These are phyloP conservation scores for Penicillium paneum DNA, from an alignment of 2,329 filamentous ascomycete species.

Conservation along the genomic window DNA sequence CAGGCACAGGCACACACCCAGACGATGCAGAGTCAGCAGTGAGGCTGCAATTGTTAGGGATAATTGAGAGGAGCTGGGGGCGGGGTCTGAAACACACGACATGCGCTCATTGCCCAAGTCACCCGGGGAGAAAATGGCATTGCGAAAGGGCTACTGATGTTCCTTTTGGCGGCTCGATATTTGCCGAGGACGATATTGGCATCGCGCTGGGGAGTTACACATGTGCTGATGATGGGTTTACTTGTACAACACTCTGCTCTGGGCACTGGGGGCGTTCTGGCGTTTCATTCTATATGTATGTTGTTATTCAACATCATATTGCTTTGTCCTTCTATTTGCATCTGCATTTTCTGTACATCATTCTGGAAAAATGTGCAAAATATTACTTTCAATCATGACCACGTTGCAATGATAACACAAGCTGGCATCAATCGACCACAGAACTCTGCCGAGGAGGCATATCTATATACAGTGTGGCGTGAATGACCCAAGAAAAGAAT, in stretches of 20 bases:
- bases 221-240: slow-evolving; percentile 15
- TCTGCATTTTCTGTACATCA: slow-evolving; percentile 11
- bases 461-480: background rate
- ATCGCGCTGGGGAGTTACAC: slow-evolving; percentile 14
- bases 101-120: background rate
- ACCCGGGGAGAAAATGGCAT: background rate
- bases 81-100: background rate
- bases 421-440: slow-evolving; percentile 14
- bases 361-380: slow-evolving; percentile 3
- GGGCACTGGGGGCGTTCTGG: slow-evolving; percentile 30
- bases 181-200: background rate
- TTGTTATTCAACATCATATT: slow-evolving; percentile 1
- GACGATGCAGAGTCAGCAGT: slow-evolving; percentile 20
- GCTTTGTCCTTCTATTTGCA: slow-evolving; percentile 6
- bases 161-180: background rate
- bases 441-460: background rate
- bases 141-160: background rate
- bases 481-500: background rate
- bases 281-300: slow-evolving; percentile 5
- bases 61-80: background rate
- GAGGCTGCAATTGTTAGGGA: background rate
- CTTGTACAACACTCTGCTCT: slow-evolving; percentile 37
- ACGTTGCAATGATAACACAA: slow-evolving; percentile 8
- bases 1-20: slow-evolving; percentile 16
- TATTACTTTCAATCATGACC: slow-evolving; percentile 6